Conservation (phyloP, 192 early-diverging fungal species). For the Backusella australiensis region DNA sequence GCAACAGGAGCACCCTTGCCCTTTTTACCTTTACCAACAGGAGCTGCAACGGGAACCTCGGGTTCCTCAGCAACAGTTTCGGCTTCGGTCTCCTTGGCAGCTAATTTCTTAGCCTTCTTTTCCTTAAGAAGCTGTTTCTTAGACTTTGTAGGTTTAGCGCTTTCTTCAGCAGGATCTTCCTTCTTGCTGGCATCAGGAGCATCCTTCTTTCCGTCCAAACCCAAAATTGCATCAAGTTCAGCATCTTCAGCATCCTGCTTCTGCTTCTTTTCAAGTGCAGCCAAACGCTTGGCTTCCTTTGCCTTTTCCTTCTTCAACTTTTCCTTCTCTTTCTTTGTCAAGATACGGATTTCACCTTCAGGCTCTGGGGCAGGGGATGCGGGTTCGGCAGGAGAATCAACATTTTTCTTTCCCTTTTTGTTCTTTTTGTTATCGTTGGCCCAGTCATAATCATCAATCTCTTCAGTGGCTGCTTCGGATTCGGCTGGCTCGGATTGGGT, state of each 20-base stretch:
- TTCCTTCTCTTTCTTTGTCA: constrained; percentile 90
- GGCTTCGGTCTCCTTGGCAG: constrained; percentile 40
- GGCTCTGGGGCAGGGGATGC: constrained; percentile 20
- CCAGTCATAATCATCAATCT: constrained; percentile 70
- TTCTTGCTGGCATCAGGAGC: constrained; percentile 4
- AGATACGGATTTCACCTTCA: constrained; percentile 53
- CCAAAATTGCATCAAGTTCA: constrained; percentile 25
- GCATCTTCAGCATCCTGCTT: constrained; percentile 36
- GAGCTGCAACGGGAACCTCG: constrained; percentile 19
- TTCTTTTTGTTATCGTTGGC: constrained; percentile 48
- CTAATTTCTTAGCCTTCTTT: constrained; percentile 55
- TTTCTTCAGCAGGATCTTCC: constrained; percentile 13
- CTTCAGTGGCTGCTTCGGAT: constrained; percentile 37
- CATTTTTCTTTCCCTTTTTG: constrained; percentile 48
- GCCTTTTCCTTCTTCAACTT: constrained; percentile 75
- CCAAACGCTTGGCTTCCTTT: constrained; percentile 54
- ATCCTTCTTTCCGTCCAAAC: constrained; percentile 38
- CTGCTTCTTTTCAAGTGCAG: constrained; percentile 47
- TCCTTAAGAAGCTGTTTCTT: constrained; percentile 55
- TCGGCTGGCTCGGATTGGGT: not conserved
- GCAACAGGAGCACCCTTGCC: constrained; percentile 55
- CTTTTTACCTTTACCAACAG: constrained; percentile 50
- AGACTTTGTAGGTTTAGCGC: constrained; percentile 40
- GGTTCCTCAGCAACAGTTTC: constrained; percentile 21
- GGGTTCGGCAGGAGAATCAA: constrained; percentile 47